phyloP scores from a whole-genome alignment of 2,329 filamentous ascomycete genomes.

The Pseudocercospora vitis region DNA sequence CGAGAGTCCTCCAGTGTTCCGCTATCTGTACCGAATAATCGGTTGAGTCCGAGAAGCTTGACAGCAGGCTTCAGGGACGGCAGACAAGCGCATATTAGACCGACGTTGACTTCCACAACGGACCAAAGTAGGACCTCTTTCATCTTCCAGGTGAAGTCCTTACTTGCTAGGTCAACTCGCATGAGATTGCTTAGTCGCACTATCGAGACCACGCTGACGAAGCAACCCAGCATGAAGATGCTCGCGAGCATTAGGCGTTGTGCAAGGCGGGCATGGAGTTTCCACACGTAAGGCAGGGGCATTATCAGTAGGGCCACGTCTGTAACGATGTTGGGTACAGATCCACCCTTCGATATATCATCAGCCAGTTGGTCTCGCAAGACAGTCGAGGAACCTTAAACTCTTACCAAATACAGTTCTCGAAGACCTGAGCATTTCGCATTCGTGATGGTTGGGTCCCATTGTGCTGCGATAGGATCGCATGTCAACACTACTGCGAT shows the following conservation, averaged over 20 bases:
- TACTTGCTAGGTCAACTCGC: conserved; percentile 17
- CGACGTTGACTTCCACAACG: conserved; percentile 21
- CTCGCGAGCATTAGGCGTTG: conserved; percentile 16
- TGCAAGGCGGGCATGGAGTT: neutral
- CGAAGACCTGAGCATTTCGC: conserved; percentile 14
- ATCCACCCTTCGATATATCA: conserved; percentile 11
- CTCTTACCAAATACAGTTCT: conserved; percentile 8
- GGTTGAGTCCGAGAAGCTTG: conserved; percentile 13
- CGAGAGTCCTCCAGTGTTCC: neutral
- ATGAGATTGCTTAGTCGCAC: conserved; percentile 17
- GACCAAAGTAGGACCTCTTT: conserved; percentile 19
- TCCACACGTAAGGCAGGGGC: conserved; percentile 7
- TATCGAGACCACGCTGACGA: conserved; percentile 16
- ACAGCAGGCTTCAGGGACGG: conserved; percentile 18
- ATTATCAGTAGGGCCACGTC: conserved; percentile 17
- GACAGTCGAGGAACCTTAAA: neutral
- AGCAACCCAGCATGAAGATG: conserved; percentile 22
- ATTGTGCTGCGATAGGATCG: conserved; percentile 18
- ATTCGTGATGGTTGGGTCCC: conserved; percentile 16
- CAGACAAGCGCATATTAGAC: conserved; percentile 21
- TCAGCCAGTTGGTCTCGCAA: neutral
- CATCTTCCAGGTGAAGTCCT: conserved; percentile 17
- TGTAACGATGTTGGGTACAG: conserved; percentile 18
- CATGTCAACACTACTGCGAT: conserved; percentile 19
- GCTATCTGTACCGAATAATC: conserved; percentile 3